A percentile compares a stretch with the other conserved stretches of the same genome.
These are phyloP conservation scores for Marchantia polymorpha DNA, from an alignment of 225 moss, liverwort and hornwort species.

Conservation along the genomic window DNA sequence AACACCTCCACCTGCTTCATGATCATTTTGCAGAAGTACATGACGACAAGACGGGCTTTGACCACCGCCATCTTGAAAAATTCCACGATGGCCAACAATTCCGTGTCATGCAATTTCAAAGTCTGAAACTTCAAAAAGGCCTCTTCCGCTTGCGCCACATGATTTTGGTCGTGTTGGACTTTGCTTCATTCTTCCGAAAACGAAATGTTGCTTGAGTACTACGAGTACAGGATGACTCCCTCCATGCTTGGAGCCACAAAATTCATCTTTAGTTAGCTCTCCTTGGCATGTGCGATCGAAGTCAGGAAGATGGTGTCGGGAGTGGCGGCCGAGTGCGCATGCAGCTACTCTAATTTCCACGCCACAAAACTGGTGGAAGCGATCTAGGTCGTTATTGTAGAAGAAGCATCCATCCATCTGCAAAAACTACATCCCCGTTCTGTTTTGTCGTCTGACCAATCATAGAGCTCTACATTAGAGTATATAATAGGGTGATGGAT, in stretches of 20 bases:
- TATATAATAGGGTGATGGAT: too few species aligned
- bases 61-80: slow-evolving; percentile 62
- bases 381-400: too few species aligned
- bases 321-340: slow-evolving; percentile 28
- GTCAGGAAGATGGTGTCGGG: slow-evolving; percentile 36
- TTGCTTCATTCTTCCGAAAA: slow-evolving; percentile 15
- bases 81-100: slow-evolving; percentile 32
- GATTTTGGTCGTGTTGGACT: slow-evolving; percentile 11
- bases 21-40: slow-evolving; percentile 79
- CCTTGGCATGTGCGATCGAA: slow-evolving; percentile 46
- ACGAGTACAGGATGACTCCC: slow-evolving; percentile 13
- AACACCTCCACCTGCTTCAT: slow-evolving; percentile 92
- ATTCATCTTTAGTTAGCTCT: slow-evolving; percentile 45
- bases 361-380: too few species aligned
- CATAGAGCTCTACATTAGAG: too few species aligned
- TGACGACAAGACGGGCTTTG: slow-evolving; percentile 63
- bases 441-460: too few species aligned
- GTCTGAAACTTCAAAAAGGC: slow-evolving; percentile 13
- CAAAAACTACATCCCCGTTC: too few species aligned
- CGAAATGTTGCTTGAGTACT: slow-evolving; percentile 20
- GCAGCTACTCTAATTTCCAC: slow-evolving; percentile 82
- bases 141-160: slow-evolving; percentile 12
- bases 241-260: background rate
- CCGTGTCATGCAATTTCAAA: slow-evolving; percentile 33
- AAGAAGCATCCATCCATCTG: too few species aligned